Evolutionary conservation across 73 alveolate genomes (phyloP).

Genomic region (Paramecium biaurelia): DNA sequence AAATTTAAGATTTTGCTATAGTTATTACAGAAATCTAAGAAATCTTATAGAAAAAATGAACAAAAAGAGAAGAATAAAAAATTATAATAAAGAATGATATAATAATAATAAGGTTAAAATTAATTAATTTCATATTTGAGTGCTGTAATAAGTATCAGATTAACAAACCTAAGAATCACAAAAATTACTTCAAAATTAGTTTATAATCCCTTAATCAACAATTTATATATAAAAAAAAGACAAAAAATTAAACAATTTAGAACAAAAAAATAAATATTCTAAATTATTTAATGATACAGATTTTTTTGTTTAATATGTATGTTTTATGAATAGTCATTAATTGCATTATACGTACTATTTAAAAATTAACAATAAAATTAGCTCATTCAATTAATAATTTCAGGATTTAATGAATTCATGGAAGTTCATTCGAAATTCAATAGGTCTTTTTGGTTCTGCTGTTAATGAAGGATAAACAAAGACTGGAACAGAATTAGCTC

Average conservation of each 20-base stretch:
- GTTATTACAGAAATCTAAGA: background rate
- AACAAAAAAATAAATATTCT: background rate
- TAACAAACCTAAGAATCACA: too few species aligned
- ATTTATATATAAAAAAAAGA: too few species aligned
- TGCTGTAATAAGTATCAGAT: too few species aligned
- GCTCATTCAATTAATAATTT: background rate
- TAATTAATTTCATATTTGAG: too few species aligned
- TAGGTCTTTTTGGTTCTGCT: background rate
- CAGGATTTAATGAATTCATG: background rate
- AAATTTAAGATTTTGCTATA: background rate
- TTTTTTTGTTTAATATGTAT: background rate
- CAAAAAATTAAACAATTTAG: background rate
- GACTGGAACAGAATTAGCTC: slow-evolving; percentile 7
- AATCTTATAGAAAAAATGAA: too few species aligned
- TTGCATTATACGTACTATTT: background rate
- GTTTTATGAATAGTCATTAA: background rate
- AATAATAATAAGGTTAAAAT: too few species aligned
- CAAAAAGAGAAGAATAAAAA: background rate
- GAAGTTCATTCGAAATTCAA: background rate
- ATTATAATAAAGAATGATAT: too few species aligned
- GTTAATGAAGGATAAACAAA: background rate
- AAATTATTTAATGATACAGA: too few species aligned
- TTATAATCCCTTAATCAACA: too few species aligned
- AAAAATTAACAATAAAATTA: background rate
- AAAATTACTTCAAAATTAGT: too few species aligned